Conservation (phyloP, 1,284 basidiomycete species). For the Cutaneotrichosporon spelunceum region DNA sequence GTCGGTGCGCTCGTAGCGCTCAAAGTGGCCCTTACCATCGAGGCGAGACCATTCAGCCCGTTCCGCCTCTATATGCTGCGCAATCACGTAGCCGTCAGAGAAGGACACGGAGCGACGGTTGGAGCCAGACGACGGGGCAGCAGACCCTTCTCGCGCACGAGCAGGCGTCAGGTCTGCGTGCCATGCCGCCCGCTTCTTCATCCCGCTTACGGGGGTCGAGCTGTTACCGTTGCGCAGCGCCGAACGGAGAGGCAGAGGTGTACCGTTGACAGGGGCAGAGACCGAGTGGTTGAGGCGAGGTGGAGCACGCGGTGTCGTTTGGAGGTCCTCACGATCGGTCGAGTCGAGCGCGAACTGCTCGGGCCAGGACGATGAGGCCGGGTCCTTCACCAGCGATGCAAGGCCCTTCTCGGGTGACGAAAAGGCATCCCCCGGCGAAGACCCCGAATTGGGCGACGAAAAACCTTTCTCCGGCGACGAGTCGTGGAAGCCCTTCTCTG, state of each 20-base stretch:
- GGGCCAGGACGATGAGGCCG: neutral
- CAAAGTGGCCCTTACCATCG: conserved; percentile 17
- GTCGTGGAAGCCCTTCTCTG: neutral
- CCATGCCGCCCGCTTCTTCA: conserved; percentile 50
- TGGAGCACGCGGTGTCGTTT: conserved; percentile 15
- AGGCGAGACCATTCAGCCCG: conserved; percentile 29
- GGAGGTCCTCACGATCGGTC: conserved; percentile 8
- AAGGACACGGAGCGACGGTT: conserved; percentile 81
- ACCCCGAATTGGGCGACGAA: neutral
- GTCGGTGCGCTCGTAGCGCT: conserved; percentile 11
- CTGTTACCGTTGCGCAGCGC: conserved; percentile 38
- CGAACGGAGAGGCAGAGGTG: conserved; percentile 35
- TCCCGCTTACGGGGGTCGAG: conserved; percentile 43
- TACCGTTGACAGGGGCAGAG: conserved; percentile 28
- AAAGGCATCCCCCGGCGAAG: neutral
- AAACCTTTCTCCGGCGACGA: neutral
- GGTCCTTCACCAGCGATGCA: neutral
- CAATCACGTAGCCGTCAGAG: conserved; percentile 69
- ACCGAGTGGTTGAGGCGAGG: conserved; percentile 27
- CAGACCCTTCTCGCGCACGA: conserved; percentile 13
- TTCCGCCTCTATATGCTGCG: conserved; percentile 14
- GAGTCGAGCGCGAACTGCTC: conserved; percentile 8
- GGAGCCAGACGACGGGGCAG: conserved; percentile 25
- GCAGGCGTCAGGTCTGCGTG: conserved; percentile 40
- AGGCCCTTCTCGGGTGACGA: conserved; percentile 7